Evolutionary conservation across 495 filamentous ascomycete species (phyloP), one percentile per base, ranked within the genome.

Genomic region (Emericellopsis terricola): DNA sequence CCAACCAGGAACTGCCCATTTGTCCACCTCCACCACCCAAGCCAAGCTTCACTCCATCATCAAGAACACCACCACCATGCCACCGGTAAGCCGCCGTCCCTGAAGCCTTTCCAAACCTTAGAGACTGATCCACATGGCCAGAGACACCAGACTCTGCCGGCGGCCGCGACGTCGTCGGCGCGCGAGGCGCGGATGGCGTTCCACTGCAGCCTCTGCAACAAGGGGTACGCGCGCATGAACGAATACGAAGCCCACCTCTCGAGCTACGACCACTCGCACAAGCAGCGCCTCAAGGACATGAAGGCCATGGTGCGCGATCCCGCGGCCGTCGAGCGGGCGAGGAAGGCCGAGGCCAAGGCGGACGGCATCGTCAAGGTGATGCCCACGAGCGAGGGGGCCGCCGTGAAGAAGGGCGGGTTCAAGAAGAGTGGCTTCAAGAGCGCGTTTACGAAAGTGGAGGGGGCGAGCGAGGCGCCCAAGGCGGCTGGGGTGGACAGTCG

Each of bases 181-280:
- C 75, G 82, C 23, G 81, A 84, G 45, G 87, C 87, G 4, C 64
- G 78, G n/a, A 81, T 79, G 43, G 71, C 81, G 18, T 94, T 97
- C 60, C 84, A 81, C 55, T 97, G 78, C 58, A 64, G 75, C 28
- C 56, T 81, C 37, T 81, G 76, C 47, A 56, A 62, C 27, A 76
- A 81, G 55, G 72, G 73, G 41, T 81, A 81, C 53, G 59, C 57
- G 10, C 73, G 75, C 35, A 72, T 73, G 64, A 73, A 75, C 45
- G 74, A 79, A 41, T 78, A 72, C 46, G 73, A 78, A 45, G 68
- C 70, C 16, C 76, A 81, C 46, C 65, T 78, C 17, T 59, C 61
- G 39, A 75, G 69, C 38, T 81, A 81, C 50, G 76, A 81, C 45
- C 76, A 81, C 53, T 65, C 59, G 34, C 76, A 81, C 49, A 73